Percentiles rank a stretch among this genome's conserved stretches.
These are phyloP conservation scores for Microbotryum lychnidis-dioicae DNA, from an alignment of 1,284 basidiomycete genomes.

Conservation along the genomic window DNA sequence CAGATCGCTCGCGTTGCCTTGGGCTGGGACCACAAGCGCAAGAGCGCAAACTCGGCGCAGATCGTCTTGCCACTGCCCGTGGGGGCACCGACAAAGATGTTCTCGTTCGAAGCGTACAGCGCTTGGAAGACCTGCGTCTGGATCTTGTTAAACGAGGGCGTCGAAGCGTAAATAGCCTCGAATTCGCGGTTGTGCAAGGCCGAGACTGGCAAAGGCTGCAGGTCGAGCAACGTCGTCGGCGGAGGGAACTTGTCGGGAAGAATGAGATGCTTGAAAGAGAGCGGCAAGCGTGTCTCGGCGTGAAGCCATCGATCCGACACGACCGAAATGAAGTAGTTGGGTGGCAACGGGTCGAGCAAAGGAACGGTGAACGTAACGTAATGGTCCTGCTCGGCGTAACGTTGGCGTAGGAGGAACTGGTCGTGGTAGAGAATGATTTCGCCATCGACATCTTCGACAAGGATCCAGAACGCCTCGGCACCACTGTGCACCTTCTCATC, in stretches of 20 bases:
- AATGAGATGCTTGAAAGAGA: conserved; percentile 96
- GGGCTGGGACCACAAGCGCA: conserved; percentile 81
- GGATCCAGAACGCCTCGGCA: conserved; percentile 81
- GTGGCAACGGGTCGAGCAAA: conserved; percentile 93
- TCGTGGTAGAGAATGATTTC: conserved; percentile 93
- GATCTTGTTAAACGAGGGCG: conserved; percentile 85
- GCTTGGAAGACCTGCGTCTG: conserved; percentile 99
- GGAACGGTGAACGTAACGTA: conserved; percentile 88
- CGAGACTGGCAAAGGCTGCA: conserved; percentile 80
- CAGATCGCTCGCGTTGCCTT: conserved; percentile 83
- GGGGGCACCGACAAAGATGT: conserved; percentile 90
- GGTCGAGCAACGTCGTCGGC: conserved; percentile 84
- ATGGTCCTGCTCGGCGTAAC: conserved; percentile 73
- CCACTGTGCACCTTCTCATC: conserved; percentile 85
- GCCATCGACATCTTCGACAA: conserved; percentile 95
- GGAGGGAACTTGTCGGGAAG: conserved; percentile 93
- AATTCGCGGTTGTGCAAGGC: conserved; percentile 88
- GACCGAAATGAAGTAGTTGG: conserved; percentile 94
- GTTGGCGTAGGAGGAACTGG: conserved; percentile 79
- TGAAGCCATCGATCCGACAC: conserved; percentile 95
- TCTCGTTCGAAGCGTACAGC: conserved; percentile 90
- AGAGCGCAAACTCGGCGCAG: conserved; percentile 89
- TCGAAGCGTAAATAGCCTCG: conserved; percentile 70
- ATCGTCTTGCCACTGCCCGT: conserved; percentile 96
- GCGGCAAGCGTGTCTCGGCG: conserved; percentile 83